A percentile compares a stretch with the other conserved stretches of the same genome.
These are phyloP conservation scores for Turnera subulata DNA, from an alignment of 345 rosid genomes.

Conservation along the genomic window DNA sequence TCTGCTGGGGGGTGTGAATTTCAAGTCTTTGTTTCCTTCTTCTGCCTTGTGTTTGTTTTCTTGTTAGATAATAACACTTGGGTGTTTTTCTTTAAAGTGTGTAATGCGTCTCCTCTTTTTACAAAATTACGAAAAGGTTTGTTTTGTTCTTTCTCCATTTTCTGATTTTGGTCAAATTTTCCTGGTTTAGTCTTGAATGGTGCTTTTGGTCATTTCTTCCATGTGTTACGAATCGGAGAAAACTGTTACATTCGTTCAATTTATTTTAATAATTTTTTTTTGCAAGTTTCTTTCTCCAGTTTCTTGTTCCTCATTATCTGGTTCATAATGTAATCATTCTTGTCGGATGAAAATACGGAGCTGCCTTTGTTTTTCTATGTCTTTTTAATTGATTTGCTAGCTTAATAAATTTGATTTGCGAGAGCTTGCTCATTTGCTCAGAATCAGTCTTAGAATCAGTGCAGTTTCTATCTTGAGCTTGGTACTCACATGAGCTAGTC, in stretches of 20 bases:
- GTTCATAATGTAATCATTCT: constrained; percentile 2
- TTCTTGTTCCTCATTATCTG: background rate
- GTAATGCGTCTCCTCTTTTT: background rate
- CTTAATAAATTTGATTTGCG: background rate
- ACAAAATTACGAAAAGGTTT: background rate
- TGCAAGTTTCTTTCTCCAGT: background rate
- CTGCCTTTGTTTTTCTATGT: background rate
- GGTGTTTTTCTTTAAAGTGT: constrained; percentile 1
- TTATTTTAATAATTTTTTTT: background rate
- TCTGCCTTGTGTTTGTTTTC: background rate
- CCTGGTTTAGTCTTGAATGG: too few relatives aligned
- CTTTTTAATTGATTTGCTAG: background rate
- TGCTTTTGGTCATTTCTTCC: too few relatives aligned
- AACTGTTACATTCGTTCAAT: too few relatives aligned
- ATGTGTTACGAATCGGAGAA: too few relatives aligned
- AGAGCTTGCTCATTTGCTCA: background rate
- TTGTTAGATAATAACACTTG: background rate
- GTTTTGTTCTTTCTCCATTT: background rate
- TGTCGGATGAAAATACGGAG: background rate
- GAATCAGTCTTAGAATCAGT: background rate
- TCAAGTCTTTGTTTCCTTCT: background rate
- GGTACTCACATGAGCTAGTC: background rate
- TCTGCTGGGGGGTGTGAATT: constrained; percentile 12
- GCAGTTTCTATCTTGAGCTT: constrained; percentile 4
- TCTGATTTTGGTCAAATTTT: too few relatives aligned